A percentile compares a stretch with the other conserved stretches of the same genome.
Evolutionary conservation across 768 basidiomycete genomes (phyloP).

Genomic region (Leucosporidium yakuticum): DNA sequence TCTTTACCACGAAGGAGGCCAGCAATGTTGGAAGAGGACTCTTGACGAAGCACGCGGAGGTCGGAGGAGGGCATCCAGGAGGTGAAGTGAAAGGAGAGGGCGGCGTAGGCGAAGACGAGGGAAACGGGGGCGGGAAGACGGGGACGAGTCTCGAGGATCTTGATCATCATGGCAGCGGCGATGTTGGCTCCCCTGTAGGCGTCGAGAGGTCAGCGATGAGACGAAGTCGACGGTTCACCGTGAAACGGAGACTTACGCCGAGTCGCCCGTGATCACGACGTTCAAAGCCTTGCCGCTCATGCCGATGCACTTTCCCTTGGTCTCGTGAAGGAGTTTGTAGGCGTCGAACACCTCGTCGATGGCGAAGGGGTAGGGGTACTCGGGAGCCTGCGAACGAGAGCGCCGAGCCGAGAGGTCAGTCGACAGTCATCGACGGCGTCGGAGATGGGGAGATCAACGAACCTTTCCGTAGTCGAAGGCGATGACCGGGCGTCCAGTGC

Average conservation of each 20-base stretch:
- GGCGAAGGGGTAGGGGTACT: conserved; percentile 87
- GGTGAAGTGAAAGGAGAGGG: conserved; percentile 94
- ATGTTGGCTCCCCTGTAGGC: conserved; percentile 75
- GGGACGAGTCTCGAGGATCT: conserved; percentile 63
- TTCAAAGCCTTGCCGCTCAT: conserved; percentile 67
- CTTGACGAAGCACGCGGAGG: conserved; percentile 77
- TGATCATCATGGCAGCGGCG: conserved; percentile 74
- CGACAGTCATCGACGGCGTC: no score
- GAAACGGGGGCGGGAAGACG: conserved; percentile 67
- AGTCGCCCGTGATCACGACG: conserved; percentile 81
- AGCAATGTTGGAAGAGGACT: conserved; percentile 73
- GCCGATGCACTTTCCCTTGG: conserved; percentile 71
- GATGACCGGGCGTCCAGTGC: conserved; percentile 70
- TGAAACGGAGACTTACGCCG: conserved; percentile 64
- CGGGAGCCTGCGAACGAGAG: conserved; percentile 46
- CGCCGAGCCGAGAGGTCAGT: neutral
- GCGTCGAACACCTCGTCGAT: conserved; percentile 91
- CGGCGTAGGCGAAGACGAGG: conserved; percentile 81
- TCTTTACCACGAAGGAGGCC: conserved; percentile 72
- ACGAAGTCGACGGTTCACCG: neutral
- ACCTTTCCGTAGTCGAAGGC: conserved; percentile 93
- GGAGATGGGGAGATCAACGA: conserved; percentile 45
- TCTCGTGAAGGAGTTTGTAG: conserved; percentile 73
- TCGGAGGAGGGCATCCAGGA: conserved; percentile 79
- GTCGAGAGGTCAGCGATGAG: neutral